Base-by-base conservation (phyloP, 495 filamentous ascomycete genomes). In the Penicillium bovifimosum region DNA sequence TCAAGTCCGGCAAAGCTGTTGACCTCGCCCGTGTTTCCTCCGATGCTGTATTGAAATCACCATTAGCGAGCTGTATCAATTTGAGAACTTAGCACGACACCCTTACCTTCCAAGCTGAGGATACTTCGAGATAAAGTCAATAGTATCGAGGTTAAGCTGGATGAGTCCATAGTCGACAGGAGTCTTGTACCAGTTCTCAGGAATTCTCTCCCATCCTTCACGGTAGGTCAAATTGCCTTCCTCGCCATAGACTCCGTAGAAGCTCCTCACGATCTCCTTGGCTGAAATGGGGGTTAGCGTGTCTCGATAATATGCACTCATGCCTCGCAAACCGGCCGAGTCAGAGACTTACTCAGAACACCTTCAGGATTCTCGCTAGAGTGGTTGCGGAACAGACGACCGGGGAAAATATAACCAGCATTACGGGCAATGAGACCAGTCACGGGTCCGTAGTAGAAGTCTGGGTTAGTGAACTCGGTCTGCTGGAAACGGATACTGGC, bases 111-210 rank as follows among this genome's bases (percentile, higher is more conserved):
- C 56, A 40, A 75, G 55, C 32, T 78, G 73, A 6, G 67, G 66
- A 36, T 76, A 65, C 40, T 65, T 61, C 3, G 40, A 6, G 9
- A 72, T 53, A 58, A 65, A 78, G 3, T 56, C 62, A 47, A 77
- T 60, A 3, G 67, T 63, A 50, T 80, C 76, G 16, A 70, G 29
- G 31, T 77, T 73, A 7, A 72, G 54, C 6, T 60, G 52, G n/a
- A 70, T 33, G 2, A 67, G 53, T 6, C 63, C 66, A 41, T 72
- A 68, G 45, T 74, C 73, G 0, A 66, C 50, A 16, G 71, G 62
- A 4, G 78, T 72, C 41, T 75, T 77, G 64, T 83, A 84, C 80
- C 79, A 85, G 54, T 85, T 85, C 26, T 80, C 70, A 0, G 82
- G 82, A 34, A 81, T 80, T 14, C 66, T 60, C 46, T 82, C 79